Conservation (phyloP, 164 flowering plant species). For the Tinospora cordifolia region DNA sequence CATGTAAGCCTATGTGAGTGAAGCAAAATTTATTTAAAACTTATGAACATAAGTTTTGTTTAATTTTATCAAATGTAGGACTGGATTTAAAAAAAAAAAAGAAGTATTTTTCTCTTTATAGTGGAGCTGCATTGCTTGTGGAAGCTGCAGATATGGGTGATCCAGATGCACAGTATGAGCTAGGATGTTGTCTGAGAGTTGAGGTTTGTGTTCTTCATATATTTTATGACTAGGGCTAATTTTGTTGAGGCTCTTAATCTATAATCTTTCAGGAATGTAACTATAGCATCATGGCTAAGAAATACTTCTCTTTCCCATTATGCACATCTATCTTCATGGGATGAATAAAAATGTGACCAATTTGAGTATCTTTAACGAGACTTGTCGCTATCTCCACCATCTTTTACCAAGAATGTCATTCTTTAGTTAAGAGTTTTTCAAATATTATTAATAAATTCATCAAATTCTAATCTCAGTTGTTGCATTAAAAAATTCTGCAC, state of each 20-base stretch:
- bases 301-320: no score
- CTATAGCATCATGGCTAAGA: not conserved
- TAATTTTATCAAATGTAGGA: not conserved
- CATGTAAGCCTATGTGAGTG: constrained; percentile 72
- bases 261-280: not conserved
- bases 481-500: no score
- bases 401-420: no score
- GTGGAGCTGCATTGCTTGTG: constrained; percentile 91
- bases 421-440: no score
- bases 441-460: no score
- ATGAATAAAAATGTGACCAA: no score
- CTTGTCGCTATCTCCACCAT: no score
- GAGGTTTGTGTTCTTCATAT: constrained; percentile 43
- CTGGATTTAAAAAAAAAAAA: no score
- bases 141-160: constrained; percentile 98
- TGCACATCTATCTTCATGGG: no score
- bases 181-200: constrained; percentile 67
- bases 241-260: not conserved
- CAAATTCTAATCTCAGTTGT: no score
- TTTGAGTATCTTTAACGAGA: no score
- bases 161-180: constrained; percentile 80
- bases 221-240: not conserved
- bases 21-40: not conserved
- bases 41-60: not conserved
- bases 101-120: constrained; percentile 11